phyloP scores from a whole-genome alignment of 2,329 filamentous ascomycete genomes.

The Emmonsiellopsis sp. region DNA sequence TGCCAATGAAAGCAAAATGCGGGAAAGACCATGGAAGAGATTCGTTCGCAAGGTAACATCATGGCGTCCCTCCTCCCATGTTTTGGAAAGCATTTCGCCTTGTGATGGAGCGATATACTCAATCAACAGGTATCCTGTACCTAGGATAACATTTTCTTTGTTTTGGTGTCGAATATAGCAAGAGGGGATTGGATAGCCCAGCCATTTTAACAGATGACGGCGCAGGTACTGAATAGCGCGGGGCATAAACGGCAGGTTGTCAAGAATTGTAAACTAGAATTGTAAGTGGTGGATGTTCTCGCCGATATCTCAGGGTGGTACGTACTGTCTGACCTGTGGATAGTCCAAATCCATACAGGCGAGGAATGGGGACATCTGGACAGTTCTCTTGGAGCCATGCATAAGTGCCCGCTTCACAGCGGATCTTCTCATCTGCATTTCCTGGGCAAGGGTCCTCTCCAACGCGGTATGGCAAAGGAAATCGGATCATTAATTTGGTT shows the following conservation, averaged over 20 bases:
- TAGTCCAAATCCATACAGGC: conserved; percentile 17
- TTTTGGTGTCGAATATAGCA: background rate
- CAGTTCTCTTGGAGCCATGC: conserved; percentile 13
- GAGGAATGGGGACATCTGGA: conserved; percentile 17
- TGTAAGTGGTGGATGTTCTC: background rate
- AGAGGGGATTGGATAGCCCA: conserved; percentile 2
- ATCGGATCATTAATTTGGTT: background rate
- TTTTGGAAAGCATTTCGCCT: conserved; percentile 16
- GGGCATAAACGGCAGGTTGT: background rate
- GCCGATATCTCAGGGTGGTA: background rate
- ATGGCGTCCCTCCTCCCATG: conserved; percentile 11
- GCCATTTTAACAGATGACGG: background rate
- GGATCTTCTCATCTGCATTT: conserved; percentile 5
- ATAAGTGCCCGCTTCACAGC: conserved; percentile 4
- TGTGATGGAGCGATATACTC: conserved; percentile 12
- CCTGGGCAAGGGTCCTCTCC: conserved; percentile 3
- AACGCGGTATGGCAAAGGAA: conserved; percentile 3
- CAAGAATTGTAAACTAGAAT: conserved; percentile 1
- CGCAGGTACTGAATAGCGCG: background rate
- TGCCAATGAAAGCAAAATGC: conserved; percentile 11
- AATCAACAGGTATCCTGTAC: conserved; percentile 11
- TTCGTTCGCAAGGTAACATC: conserved; percentile 12
- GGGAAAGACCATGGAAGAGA: conserved; percentile 13
- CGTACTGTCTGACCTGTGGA: conserved; percentile 1
- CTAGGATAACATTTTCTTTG: background rate